Conservation (phyloP, 257 asterid species). For the Euphrasia confusa region DNA sequence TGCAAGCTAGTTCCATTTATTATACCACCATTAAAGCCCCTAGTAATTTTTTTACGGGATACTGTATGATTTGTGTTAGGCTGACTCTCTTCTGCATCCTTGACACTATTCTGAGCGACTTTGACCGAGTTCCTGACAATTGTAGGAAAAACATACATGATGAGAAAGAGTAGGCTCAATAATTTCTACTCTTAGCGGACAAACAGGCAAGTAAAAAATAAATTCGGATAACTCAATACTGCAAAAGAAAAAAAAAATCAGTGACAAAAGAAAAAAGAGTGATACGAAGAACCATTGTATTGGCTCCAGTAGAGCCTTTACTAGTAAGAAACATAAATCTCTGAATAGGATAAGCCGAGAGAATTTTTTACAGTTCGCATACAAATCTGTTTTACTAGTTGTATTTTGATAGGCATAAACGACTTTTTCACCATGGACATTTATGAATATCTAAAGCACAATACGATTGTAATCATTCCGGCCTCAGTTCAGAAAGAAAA, state of each 20-base stretch:
- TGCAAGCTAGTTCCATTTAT: constrained; percentile 68
- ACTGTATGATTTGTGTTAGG: constrained; percentile 41
- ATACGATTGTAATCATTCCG: constrained; percentile 2
- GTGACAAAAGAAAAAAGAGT: background rate
- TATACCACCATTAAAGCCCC: constrained; percentile 84
- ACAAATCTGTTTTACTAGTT: constrained; percentile 11
- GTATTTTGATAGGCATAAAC: background rate
- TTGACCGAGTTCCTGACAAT: constrained; percentile 50
- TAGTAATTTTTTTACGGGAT: constrained; percentile 66
- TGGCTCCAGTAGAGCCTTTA: constrained; percentile 10
- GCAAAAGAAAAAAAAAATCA: background rate
- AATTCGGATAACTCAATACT: background rate
- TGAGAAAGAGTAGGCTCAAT: constrained; percentile 11
- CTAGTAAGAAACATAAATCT: constrained; percentile 17
- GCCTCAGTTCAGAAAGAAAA: constrained; percentile 5
- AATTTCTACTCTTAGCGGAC: constrained; percentile 2
- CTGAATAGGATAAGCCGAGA: background rate
- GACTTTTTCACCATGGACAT: background rate
- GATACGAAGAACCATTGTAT: constrained; percentile 10
- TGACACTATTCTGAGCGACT: constrained; percentile 36
- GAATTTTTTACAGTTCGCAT: background rate
- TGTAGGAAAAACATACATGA: background rate
- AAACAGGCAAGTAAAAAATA: background rate
- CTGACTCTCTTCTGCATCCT: constrained; percentile 50
- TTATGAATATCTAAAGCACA: constrained; percentile 16